A percentile compares a stretch with the other conserved stretches of the same genome.
Conservation (phyloP, 768 basidiomycete species). For the Asterophora lycoperdoides region DNA sequence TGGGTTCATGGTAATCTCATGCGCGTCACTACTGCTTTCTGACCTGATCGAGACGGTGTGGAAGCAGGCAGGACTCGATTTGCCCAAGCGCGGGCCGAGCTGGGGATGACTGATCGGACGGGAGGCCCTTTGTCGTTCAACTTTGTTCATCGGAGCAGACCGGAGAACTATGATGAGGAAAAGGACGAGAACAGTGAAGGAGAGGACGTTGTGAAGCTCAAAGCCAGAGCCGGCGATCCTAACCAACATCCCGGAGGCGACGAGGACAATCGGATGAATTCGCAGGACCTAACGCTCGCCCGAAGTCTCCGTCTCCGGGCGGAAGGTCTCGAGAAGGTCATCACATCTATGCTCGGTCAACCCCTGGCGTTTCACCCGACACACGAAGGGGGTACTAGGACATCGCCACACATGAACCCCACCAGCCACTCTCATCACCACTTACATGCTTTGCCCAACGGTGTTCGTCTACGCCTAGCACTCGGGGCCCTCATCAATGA, state of each 20-base stretch:
- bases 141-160: conserved; percentile 59
- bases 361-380: conserved; percentile 61
- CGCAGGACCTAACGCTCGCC: conserved; percentile 62
- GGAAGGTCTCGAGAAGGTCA: conserved; percentile 79
- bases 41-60: neutral
- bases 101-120: conserved; percentile 81
- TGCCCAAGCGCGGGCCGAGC: conserved; percentile 78
- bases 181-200: conserved; percentile 64
- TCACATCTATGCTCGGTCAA: conserved; percentile 76
- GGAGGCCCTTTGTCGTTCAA: conserved; percentile 61
- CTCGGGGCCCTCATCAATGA: conserved; percentile 78
- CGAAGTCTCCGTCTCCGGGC: conserved; percentile 64
- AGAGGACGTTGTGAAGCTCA: conserved; percentile 50
- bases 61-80: conserved; percentile 62
- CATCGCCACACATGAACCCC: conserved; percentile 42
- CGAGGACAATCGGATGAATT: conserved; percentile 52
- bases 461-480: conserved; percentile 72
- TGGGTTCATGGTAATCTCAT: conserved; percentile 64
- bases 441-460: conserved; percentile 71
- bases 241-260: conserved; percentile 47
- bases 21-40: neutral
- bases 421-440: conserved; percentile 29
- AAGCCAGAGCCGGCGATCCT: conserved; percentile 45
- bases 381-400: conserved; percentile 52
- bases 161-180: conserved; percentile 76